phyloP scores from a whole-genome alignment of 345 rosid species.

The Hibiscus trionum region DNA sequence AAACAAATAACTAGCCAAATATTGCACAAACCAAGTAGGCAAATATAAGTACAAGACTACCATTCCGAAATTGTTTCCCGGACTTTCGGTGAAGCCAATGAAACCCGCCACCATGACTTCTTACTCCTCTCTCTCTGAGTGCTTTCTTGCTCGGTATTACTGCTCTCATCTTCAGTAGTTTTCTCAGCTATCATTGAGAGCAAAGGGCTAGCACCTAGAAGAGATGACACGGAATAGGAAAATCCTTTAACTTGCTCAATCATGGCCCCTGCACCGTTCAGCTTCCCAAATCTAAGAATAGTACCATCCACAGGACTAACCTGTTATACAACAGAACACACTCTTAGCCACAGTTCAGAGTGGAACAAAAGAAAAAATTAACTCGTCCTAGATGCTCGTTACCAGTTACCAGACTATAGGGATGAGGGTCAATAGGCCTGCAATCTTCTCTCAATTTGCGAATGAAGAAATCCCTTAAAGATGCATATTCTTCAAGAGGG shows the following conservation, averaged over 20 bases:
- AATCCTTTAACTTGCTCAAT: conserved; percentile 96
- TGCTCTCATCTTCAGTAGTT: conserved; percentile 22
- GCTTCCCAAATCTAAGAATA: conserved; percentile 72
- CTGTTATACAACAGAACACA: conserved; percentile 29
- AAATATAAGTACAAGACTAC: conserved; percentile 24
- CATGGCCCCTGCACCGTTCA: conserved; percentile 71
- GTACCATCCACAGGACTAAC: conserved; percentile 95
- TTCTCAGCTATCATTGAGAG: conserved; percentile 56
- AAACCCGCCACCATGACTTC: conserved; percentile 77
- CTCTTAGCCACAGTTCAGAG: conserved; percentile 15
- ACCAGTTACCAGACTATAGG: conserved; percentile 94
- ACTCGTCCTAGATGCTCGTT: conserved; percentile 37
- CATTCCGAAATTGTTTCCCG: conserved; percentile 40
- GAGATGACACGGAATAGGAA: conserved; percentile 76
- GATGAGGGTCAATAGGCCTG: conserved; percentile 80
- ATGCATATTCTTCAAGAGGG: conserved; percentile 77
- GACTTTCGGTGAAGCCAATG: conserved; percentile 76
- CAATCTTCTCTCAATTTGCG: conserved; percentile 82
- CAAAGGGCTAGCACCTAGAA: conserved; percentile 70
- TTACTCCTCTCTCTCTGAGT: conserved; percentile 32
- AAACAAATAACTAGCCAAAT: neutral
- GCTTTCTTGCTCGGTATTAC: conserved; percentile 22
- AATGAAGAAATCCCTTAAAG: conserved; percentile 77
- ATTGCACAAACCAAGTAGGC: neutral
- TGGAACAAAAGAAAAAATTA: conserved; percentile 9